Conservation (phyloP, 768 basidiomycete species). For the Tylopilus intermedius region DNA sequence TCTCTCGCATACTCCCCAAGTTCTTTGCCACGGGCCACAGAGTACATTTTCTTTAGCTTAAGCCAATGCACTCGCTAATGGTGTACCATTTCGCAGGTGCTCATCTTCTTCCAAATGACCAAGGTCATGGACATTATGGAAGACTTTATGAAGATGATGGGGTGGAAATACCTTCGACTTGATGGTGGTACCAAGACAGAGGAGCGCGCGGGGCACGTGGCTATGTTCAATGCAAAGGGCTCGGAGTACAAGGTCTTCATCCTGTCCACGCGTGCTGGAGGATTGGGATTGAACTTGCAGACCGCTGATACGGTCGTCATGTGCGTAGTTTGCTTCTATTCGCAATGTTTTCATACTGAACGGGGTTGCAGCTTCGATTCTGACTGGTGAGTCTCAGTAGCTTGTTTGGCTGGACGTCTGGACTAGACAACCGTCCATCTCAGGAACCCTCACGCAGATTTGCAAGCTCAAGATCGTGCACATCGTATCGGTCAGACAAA, state of each 20-base stretch:
- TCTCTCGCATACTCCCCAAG: slow-evolving; percentile 89
- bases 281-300: slow-evolving; percentile 90
- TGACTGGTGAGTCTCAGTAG: slow-evolving; percentile 48
- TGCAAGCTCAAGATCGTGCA: slow-evolving; percentile 98
- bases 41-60: slow-evolving; percentile 36
- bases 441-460: slow-evolving; percentile 97
- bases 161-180: slow-evolving; percentile 84
- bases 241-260: slow-evolving; percentile 92
- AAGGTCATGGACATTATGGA: slow-evolving; percentile 99
- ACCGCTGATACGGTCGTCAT: slow-evolving; percentile 96
- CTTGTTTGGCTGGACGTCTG: not conserved
- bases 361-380: slow-evolving; percentile 58
- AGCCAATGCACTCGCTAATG: not conserved
- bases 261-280: slow-evolving; percentile 89
- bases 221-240: slow-evolving; percentile 81
- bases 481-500: slow-evolving; percentile 99
- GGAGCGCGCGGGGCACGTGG: slow-evolving; percentile 83
- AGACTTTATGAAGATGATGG: slow-evolving; percentile 86
- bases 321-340: slow-evolving; percentile 39
- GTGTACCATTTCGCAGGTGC: slow-evolving; percentile 49
- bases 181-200: slow-evolving; percentile 97
- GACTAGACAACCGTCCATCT: slow-evolving; percentile 1
- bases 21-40: slow-evolving; percentile 90
- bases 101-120: slow-evolving; percentile 99
- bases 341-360: slow-evolving; percentile 5